These are phyloP conservation scores for Komagataea norvegica DNA, from an alignment of 1,139 yeast species.

Conservation along the genomic window DNA sequence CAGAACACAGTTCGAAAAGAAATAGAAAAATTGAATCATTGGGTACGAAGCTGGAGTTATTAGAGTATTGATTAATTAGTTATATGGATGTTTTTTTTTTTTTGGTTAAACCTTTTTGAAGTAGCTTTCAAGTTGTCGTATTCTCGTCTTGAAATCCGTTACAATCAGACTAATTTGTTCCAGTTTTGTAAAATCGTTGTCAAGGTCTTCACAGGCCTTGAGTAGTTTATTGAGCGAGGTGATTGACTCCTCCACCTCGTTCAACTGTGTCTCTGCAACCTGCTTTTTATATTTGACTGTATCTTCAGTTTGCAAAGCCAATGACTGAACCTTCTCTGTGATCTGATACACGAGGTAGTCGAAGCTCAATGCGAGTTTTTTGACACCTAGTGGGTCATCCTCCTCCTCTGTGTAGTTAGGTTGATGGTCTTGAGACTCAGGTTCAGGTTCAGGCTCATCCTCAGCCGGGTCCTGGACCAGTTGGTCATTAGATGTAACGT, in stretches of 20 bases:
- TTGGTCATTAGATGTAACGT: not conserved
- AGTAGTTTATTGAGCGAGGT: slow-evolving; percentile 40
- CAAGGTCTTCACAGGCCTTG: slow-evolving; percentile 49
- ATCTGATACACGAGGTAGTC: slow-evolving; percentile 62
- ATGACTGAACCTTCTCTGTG: slow-evolving; percentile 43
- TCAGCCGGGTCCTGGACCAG: not conserved
- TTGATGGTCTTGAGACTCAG: not conserved
- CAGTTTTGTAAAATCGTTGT: slow-evolving; percentile 59
- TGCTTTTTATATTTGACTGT: slow-evolving; percentile 31
- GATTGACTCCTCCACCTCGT: slow-evolving; percentile 41
- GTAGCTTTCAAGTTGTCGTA: slow-evolving; percentile 21
- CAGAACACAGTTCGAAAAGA: slow-evolving; percentile 18
- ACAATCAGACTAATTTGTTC: slow-evolving; percentile 57
- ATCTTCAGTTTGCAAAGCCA: slow-evolving; percentile 35
- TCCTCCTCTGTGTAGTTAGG: slow-evolving; percentile 26
- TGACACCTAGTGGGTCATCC: slow-evolving; percentile 61
- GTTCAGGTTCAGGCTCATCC: not conserved
- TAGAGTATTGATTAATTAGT: slow-evolving; percentile 8
- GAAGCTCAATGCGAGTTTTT: slow-evolving; percentile 52
- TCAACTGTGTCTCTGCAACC: slow-evolving; percentile 31
- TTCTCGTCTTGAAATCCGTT: slow-evolving; percentile 35
- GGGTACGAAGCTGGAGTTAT: slow-evolving; percentile 9
- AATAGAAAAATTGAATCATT: slow-evolving; percentile 18
- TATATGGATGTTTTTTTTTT: not conserved
- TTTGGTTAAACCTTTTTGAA: slow-evolving; percentile 7